Conservation (phyloP, 805 yeast species). For the Nakazawaea populi region DNA sequence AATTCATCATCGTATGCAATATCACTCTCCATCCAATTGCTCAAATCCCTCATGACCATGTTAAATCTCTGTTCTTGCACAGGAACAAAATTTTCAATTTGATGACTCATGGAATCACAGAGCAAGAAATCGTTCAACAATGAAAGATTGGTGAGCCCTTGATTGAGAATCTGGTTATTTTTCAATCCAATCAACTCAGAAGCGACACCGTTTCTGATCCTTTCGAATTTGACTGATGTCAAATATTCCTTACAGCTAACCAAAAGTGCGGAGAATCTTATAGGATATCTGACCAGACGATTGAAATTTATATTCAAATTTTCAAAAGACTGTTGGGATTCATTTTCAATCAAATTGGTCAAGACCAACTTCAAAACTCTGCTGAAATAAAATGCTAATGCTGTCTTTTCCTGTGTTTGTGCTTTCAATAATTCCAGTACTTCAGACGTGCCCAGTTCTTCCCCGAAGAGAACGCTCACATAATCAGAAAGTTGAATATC, state of each 20-base stretch:
- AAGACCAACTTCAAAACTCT: slow-evolving; percentile 28
- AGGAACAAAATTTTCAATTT: slow-evolving; percentile 26
- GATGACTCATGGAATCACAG: slow-evolving; percentile 18
- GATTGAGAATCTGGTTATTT: slow-evolving; percentile 30
- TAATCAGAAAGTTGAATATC: background rate
- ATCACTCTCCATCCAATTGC: slow-evolving; percentile 57
- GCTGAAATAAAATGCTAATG: slow-evolving; percentile 24
- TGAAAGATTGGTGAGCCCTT: slow-evolving; percentile 42
- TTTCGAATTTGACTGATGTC: slow-evolving; percentile 33
- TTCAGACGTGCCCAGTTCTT: background rate
- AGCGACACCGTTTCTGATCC: slow-evolving; percentile 53
- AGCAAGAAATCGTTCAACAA: slow-evolving; percentile 38
- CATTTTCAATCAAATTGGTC: slow-evolving; percentile 22
- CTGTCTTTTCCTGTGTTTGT: background rate
- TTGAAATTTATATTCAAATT: slow-evolving; percentile 28
- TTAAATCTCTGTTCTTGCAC: slow-evolving; percentile 60
- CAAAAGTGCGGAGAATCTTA: slow-evolving; percentile 29
- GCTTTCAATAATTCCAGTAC: background rate
- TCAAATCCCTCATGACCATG: slow-evolving; percentile 51
- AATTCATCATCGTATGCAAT: slow-evolving; percentile 54
- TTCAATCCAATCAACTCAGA: slow-evolving; percentile 59
- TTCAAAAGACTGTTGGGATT: slow-evolving; percentile 19
- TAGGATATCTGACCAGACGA: slow-evolving; percentile 25
- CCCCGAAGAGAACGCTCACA: background rate
- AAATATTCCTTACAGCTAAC: slow-evolving; percentile 30